Percentiles rank a stretch among this genome's conserved stretches.
Evolutionary conservation across 225 moss, liverwort and hornwort genomes (phyloP).

Genomic region (Marchantia polymorpha): DNA sequence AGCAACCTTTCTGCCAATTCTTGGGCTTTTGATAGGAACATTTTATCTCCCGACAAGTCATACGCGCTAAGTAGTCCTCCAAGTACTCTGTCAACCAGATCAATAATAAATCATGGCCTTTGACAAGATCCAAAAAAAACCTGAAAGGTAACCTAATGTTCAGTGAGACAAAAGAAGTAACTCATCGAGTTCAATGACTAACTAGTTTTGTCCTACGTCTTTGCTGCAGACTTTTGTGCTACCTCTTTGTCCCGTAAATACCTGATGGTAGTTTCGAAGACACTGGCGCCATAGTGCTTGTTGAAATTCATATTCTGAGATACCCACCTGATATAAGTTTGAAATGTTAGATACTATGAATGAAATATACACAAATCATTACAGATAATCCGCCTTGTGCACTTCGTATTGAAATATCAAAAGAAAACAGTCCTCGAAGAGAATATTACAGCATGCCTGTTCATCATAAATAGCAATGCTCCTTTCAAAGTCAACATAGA

Average conservation of each 20-base stretch:
- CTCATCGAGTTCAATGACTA: too few species aligned
- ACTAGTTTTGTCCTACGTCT: too few species aligned
- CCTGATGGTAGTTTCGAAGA: slow-evolving; percentile 99
- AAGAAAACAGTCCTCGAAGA: too few species aligned
- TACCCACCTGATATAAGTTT: slow-evolving; percentile 64
- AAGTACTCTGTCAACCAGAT: slow-evolving; percentile 52
- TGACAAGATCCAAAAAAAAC: background rate
- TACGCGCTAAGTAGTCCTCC: slow-evolving; percentile 91
- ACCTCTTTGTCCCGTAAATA: slow-evolving; percentile 29
- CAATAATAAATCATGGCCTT: background rate
- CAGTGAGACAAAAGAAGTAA: background rate
- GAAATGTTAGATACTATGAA: background rate
- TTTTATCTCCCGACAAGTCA: slow-evolving; percentile 71
- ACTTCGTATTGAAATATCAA: background rate
- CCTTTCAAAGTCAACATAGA: background rate
- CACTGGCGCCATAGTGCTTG: slow-evolving; percentile 74
- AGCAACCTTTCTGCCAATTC: slow-evolving; percentile 81
- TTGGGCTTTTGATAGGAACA: slow-evolving; percentile 86
- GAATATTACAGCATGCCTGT: too few species aligned
- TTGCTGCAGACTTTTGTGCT: background rate
- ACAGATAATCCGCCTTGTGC: background rate
- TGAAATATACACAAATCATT: background rate
- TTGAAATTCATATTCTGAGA: slow-evolving; percentile 73
- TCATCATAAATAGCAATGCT: background rate
- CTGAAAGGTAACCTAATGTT: background rate